Evolutionary conservation across 2,329 filamentous ascomycete genomes (phyloP).

Genomic region (Gyromitra esculenta): DNA sequence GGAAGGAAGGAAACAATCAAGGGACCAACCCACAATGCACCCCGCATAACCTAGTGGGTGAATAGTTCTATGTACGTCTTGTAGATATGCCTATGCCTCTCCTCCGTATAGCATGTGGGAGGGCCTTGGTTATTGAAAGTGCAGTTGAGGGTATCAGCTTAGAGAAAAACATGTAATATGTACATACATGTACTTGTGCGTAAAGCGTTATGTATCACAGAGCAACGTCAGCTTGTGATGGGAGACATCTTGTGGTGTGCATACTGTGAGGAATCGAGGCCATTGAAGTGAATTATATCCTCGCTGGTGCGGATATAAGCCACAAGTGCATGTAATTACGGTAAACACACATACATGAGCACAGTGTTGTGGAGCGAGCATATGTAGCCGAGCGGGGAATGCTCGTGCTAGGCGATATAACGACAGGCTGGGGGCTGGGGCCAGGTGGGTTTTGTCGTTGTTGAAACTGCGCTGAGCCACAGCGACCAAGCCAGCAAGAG

Average conservation of each 20-base stretch:
- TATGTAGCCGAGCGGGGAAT: constrained; percentile 19
- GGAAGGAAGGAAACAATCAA: constrained; percentile 1
- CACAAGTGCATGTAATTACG: constrained; percentile 1
- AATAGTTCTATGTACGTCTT: too few relatives aligned
- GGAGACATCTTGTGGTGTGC: constrained; percentile 1
- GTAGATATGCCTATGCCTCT: neutral
- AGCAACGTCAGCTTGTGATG: neutral
- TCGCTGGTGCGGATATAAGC: neutral
- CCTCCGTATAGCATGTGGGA: neutral
- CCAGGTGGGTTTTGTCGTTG: neutral
- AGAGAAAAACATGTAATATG: neutral
- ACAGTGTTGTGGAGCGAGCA: neutral
- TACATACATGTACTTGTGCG: neutral
- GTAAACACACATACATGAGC: neutral
- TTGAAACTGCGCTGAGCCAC: neutral
- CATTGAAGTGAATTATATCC: neutral
- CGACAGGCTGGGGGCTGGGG: constrained; percentile 1
- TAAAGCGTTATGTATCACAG: neutral
- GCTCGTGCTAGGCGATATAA: constrained; percentile 14
- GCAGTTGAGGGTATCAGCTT: neutral
- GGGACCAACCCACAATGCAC: neutral
- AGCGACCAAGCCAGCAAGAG: neutral
- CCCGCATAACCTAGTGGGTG: constrained; percentile 6
- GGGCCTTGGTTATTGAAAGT: neutral
- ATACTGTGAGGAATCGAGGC: constrained; percentile 3